These are phyloP conservation scores for Alternaria ventricosa DNA, from an alignment of 2,329 filamentous ascomycete genomes.

Conservation along the genomic window DNA sequence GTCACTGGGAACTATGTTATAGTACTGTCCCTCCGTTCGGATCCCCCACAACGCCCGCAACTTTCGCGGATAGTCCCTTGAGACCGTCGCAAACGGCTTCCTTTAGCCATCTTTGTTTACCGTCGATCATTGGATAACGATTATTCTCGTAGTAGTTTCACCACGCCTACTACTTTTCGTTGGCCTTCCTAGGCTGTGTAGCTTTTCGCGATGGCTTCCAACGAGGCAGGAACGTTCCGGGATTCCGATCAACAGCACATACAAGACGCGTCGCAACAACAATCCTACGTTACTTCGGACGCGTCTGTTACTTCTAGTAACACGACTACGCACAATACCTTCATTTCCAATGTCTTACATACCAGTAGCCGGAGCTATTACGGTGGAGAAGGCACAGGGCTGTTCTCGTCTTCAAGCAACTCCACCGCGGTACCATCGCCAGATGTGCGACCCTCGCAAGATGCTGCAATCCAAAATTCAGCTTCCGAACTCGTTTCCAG, in stretches of 20 bases:
- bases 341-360: conserved; percentile 30
- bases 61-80: background rate
- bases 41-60: conserved; percentile 2
- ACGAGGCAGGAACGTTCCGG: conserved; percentile 43
- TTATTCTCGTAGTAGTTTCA: background rate
- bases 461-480: background rate
- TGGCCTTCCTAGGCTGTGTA: conserved; percentile 1
- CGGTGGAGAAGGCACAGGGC: conserved; percentile 10
- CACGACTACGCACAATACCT: conserved; percentile 6
- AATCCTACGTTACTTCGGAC: conserved; percentile 5
- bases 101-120: background rate
- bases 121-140: background rate
- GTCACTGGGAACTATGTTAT: background rate
- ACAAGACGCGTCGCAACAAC: conserved; percentile 25
- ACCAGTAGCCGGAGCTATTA: conserved; percentile 22
- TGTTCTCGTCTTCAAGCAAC: conserved; percentile 18
- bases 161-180: background rate
- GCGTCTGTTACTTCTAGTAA: background rate
- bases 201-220: conserved; percentile 32
- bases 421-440: conserved; percentile 18
- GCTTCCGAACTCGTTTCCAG: background rate
- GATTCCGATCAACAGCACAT: conserved; percentile 32
- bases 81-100: conserved; percentile 2
- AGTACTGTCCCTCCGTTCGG: conserved; percentile 1
- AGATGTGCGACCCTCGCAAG: background rate